Conservation (phyloP, 2,329 filamentous ascomycete species). For the Talaromyces sp. region DNA sequence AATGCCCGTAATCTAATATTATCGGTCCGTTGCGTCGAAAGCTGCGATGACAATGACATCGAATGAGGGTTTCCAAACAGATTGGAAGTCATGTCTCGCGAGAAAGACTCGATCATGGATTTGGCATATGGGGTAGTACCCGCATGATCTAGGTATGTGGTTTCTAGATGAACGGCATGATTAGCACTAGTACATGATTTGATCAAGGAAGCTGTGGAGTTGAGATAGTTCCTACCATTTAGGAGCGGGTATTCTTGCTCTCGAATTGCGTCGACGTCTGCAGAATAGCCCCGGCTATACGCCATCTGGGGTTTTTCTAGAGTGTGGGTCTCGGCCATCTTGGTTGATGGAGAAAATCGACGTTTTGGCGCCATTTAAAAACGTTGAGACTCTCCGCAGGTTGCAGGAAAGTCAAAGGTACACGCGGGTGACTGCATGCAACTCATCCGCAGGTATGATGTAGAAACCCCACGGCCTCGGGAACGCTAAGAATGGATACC, state of each 20-base stretch:
- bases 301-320: constrained; percentile 1
- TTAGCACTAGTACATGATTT: constrained; percentile 1
- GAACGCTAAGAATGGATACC: background rate
- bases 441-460: constrained; percentile 5
- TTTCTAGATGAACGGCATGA: constrained; percentile 53
- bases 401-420: background rate
- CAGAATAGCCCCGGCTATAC: constrained; percentile 41
- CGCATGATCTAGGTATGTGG: constrained; percentile 88
- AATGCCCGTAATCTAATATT: constrained; percentile 72
- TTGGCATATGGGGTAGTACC: constrained; percentile 85
- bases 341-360: background rate
- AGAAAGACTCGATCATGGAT: constrained; percentile 78
- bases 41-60: constrained; percentile 76
- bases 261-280: constrained; percentile 52
- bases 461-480: background rate
- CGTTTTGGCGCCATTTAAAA: background rate
- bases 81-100: constrained; percentile 73
- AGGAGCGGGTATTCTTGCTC: constrained; percentile 51
- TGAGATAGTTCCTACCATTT: constrained; percentile 31
- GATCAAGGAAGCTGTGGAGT: background rate
- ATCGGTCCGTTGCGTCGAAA: constrained; percentile 73
- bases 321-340: background rate
- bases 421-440: background rate
- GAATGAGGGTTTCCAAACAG: constrained; percentile 94
- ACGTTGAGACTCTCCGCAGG: background rate